These are phyloP conservation scores for Ilyonectria mors-panacis DNA, from an alignment of 2,329 filamentous ascomycete species.

Conservation along the genomic window DNA sequence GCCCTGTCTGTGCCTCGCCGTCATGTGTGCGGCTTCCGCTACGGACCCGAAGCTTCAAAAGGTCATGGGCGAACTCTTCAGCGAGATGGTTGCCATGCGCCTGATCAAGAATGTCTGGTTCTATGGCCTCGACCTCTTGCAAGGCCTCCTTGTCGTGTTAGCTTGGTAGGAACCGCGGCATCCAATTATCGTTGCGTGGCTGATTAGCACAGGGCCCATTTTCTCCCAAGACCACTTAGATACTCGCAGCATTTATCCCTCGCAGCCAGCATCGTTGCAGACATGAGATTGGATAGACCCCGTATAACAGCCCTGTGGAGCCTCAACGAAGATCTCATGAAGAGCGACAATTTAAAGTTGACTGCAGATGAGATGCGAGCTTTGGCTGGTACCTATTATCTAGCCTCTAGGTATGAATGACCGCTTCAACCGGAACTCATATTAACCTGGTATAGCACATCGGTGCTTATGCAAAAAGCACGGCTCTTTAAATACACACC, in stretches of 20 bases:
- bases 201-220: slow-evolving; percentile 50
- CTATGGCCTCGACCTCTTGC: slow-evolving; percentile 47
- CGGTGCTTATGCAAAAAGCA: slow-evolving; percentile 51
- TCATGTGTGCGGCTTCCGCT: slow-evolving; percentile 47
- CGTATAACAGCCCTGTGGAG: slow-evolving; percentile 48
- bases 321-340: slow-evolving; percentile 41
- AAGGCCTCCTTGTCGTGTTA: slow-evolving; percentile 50
- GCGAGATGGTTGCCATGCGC: slow-evolving; percentile 44
- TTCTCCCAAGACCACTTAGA: slow-evolving; percentile 47
- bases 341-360: slow-evolving; percentile 36
- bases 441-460: slow-evolving; percentile 32
- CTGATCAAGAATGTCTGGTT: slow-evolving; percentile 45
- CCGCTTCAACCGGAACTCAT: neutral
- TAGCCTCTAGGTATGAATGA: slow-evolving; percentile 49
- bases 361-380: slow-evolving; percentile 50
- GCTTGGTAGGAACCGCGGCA: slow-evolving; percentile 46
- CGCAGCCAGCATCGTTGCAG: slow-evolving; percentile 51
- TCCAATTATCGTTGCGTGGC: neutral
- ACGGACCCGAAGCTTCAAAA: slow-evolving; percentile 44
- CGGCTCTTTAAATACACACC: slow-evolving; percentile 46
- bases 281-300: slow-evolving; percentile 50
- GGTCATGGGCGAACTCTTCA: slow-evolving; percentile 46
- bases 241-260: slow-evolving; percentile 51
- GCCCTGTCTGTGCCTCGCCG: slow-evolving; percentile 47
- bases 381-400: slow-evolving; percentile 50